Percentiles rank a stretch among this genome's conserved stretches.
These are phyloP conservation scores for Jaenimonas drosophilae DNA, from an alignment of 208 protist species.

Conservation along the genomic window DNA sequence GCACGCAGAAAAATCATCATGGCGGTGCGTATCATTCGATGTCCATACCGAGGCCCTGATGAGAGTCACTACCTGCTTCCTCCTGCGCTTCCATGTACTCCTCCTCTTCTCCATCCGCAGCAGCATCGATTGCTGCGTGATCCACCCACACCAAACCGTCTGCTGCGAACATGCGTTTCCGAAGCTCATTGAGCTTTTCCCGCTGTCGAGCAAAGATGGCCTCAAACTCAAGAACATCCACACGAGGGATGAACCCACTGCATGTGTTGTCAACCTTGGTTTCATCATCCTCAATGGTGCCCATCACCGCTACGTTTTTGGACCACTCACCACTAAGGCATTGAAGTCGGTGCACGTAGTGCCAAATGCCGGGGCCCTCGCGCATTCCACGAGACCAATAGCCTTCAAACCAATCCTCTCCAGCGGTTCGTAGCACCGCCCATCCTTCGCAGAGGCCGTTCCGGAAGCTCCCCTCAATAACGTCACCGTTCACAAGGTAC, in stretches of 20 bases:
- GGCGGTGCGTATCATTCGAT: too few species aligned
- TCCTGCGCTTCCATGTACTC: too few species aligned
- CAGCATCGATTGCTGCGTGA: constrained; percentile 18
- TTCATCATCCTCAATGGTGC: constrained; percentile 67
- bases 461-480: constrained; percentile 71
- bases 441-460: constrained; percentile 60
- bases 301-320: constrained; percentile 62
- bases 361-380: constrained; percentile 81
- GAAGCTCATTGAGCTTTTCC: constrained; percentile 50
- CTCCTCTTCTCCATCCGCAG: too few species aligned
- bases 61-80: too few species aligned
- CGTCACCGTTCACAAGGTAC: constrained; percentile 73
- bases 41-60: too few species aligned
- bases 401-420: constrained; percentile 85
- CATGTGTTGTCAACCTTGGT: constrained; percentile 37
- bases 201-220: constrained; percentile 51
- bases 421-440: constrained; percentile 45
- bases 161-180: constrained; percentile 31
- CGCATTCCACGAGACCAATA: constrained; percentile 71
- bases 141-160: constrained; percentile 40
- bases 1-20: too few species aligned
- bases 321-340: constrained; percentile 78
- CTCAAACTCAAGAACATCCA: constrained; percentile 52
- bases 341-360: constrained; percentile 66
- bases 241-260: constrained; percentile 71